phyloP scores from a whole-genome alignment of 148 eudicot species.

The Amaranthus cruentus region DNA sequence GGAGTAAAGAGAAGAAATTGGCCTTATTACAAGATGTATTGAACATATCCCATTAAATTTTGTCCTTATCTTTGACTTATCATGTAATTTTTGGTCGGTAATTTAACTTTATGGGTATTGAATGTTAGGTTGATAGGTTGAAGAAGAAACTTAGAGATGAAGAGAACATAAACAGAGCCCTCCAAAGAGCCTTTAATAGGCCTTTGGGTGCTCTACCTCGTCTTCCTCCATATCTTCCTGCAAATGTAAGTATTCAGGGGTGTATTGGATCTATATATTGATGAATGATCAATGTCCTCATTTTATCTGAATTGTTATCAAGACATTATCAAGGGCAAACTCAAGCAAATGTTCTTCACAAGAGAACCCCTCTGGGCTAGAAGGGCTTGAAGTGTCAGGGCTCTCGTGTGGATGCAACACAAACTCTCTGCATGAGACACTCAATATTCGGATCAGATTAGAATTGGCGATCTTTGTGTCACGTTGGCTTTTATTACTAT shows the following conservation, averaged over 20 bases:
- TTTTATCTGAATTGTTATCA: not conserved
- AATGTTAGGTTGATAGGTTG: constrained; percentile 72
- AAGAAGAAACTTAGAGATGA: constrained; percentile 87
- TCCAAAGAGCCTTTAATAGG: constrained; percentile 78
- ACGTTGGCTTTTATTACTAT: too few relatives aligned
- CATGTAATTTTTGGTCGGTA: not conserved
- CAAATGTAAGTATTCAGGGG: constrained; percentile 41
- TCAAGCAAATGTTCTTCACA: too few relatives aligned
- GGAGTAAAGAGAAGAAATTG: constrained; percentile 47
- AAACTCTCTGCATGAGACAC: too few relatives aligned
- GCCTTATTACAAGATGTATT: constrained; percentile 83
- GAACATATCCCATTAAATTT: not conserved
- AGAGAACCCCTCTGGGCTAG: too few relatives aligned
- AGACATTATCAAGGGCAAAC: too few relatives aligned
- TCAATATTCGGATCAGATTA: too few relatives aligned
- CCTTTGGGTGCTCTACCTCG: constrained; percentile 90
- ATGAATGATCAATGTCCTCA: not conserved
- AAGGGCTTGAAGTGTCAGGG: too few relatives aligned
- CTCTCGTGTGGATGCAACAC: too few relatives aligned
- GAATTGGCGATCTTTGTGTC: too few relatives aligned
- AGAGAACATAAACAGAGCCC: constrained; percentile 86
- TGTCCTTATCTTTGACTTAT: not conserved
- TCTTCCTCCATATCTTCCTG: constrained; percentile 88
- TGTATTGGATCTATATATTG: constrained; percentile 1
- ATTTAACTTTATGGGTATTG: not conserved